Conservation (phyloP, 768 basidiomycete genomes). For the Mycena vitilis region DNA sequence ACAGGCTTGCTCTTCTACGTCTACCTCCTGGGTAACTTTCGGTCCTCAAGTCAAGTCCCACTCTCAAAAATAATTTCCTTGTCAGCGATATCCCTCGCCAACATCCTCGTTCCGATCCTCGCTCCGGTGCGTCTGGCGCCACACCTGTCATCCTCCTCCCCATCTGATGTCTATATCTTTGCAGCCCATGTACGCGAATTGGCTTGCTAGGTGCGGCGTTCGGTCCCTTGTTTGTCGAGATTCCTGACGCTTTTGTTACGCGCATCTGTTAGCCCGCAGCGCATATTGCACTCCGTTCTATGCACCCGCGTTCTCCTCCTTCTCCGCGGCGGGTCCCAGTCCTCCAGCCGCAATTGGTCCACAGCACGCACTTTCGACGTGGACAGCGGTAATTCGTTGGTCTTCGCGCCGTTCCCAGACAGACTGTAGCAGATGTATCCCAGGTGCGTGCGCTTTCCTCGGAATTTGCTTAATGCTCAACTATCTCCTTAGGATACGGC, state of each 20-base stretch:
- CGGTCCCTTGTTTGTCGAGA: no score
- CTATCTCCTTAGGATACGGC: no score
- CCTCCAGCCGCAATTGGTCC: no score
- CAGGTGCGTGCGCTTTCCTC: no score
- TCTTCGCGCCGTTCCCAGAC: no score
- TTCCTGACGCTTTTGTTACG: not conserved
- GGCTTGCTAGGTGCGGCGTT: not conserved
- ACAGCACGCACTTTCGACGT: no score
- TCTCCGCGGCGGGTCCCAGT: not conserved
- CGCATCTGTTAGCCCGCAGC: not conserved
- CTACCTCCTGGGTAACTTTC: constrained; percentile 47
- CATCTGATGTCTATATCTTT: not conserved
- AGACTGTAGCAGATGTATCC: no score
- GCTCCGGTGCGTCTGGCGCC: constrained; percentile 42
- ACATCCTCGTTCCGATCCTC: constrained; percentile 51
- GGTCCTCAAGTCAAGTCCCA: no score
- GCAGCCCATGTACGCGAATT: not conserved
- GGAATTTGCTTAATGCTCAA: no score
- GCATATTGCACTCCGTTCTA: not conserved
- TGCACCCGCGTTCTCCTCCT: not conserved
- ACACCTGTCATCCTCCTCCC: no score
- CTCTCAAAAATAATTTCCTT: not conserved
- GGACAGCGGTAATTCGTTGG: no score
- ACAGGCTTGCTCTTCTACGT: constrained; percentile 54
- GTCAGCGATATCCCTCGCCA: constrained; percentile 52